phyloP scores from a whole-genome alignment of 495 filamentous ascomycete species.

The Hypoxylon intermedium region DNA sequence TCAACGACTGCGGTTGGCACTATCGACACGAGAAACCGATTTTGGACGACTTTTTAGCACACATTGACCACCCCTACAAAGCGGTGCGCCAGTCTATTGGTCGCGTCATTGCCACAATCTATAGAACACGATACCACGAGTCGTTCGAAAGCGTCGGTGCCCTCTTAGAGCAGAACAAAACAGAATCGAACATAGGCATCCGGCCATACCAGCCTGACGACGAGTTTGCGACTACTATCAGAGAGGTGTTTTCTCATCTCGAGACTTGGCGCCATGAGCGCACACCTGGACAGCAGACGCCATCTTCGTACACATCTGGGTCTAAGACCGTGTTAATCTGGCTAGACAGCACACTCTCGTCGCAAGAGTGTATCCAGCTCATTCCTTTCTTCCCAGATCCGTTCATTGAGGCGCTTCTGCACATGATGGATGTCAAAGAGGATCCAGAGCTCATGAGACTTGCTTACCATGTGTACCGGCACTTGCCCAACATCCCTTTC shows the following conservation, averaged over 20 bases:
- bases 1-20: slow-evolving; percentile 92
- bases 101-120: slow-evolving; percentile 82
- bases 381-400: slow-evolving; percentile 88
- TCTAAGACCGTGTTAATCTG: slow-evolving; percentile 95
- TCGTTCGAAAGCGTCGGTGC: slow-evolving; percentile 79
- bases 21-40: slow-evolving; percentile 92
- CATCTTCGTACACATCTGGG: slow-evolving; percentile 91
- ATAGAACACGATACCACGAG: slow-evolving; percentile 89
- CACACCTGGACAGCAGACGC: slow-evolving; percentile 86
- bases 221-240: slow-evolving; percentile 76
- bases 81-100: slow-evolving; percentile 94
- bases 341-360: slow-evolving; percentile 90
- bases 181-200: slow-evolving; percentile 81
- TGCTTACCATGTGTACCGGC: slow-evolving; percentile 96
- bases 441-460: slow-evolving; percentile 94
- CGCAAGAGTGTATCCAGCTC: slow-evolving; percentile 90
- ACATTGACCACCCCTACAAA: slow-evolving; percentile 98
- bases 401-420: slow-evolving; percentile 88
- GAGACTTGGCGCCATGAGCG: slow-evolving; percentile 88
- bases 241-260: slow-evolving; percentile 77
- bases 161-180: slow-evolving; percentile 79
- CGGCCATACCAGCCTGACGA: slow-evolving; percentile 78
- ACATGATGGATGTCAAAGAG: slow-evolving; percentile 99
- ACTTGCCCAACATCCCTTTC: slow-evolving; percentile 95
- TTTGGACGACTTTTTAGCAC: slow-evolving; percentile 82